Percentiles rank a stretch among this genome's conserved stretches.
phyloP scores from a whole-genome alignment of 139 green algal genomes.

The Spirogloea muscicola region DNA sequence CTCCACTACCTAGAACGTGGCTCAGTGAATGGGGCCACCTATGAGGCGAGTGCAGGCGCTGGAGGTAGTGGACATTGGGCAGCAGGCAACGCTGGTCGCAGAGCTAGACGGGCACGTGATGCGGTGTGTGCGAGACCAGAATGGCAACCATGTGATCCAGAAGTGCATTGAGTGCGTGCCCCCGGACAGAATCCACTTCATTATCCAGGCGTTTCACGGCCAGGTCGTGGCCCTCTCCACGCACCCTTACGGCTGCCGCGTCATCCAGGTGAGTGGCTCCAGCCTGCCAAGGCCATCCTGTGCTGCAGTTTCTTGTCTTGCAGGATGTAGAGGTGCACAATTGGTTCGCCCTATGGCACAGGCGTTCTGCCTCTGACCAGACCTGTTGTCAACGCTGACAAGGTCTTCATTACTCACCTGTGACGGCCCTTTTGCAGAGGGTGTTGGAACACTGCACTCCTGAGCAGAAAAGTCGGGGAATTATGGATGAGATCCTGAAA shows the following conservation, averaged over 20 bases:
- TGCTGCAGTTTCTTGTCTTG: too few relatives aligned
- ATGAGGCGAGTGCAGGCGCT: constrained; percentile 42
- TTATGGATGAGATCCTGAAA: constrained; percentile 59
- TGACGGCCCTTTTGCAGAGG: constrained; percentile 45
- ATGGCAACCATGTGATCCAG: constrained; percentile 96
- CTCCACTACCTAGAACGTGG: too few relatives aligned
- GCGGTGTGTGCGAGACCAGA: constrained; percentile 80
- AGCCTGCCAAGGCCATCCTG: too few relatives aligned
- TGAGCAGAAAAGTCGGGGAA: constrained; percentile 49
- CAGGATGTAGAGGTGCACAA: too few relatives aligned
- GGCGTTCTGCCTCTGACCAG: too few relatives aligned
- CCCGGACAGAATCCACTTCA: constrained; percentile 57
- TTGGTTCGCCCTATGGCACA: too few relatives aligned
- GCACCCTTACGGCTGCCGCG: constrained; percentile 88
- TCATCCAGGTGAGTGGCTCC: constrained; percentile 78
- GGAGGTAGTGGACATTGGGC: constrained; percentile 47
- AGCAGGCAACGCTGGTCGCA: constrained; percentile 50
- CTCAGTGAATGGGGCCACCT: too few relatives aligned
- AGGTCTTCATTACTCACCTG: not conserved
- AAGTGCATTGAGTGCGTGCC: constrained; percentile 84
- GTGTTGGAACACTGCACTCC: constrained; percentile 82
- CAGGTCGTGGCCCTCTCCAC: constrained; percentile 68
- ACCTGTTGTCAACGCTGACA: too few relatives aligned
- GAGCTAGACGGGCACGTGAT: constrained; percentile 73
- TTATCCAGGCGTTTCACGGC: constrained; percentile 68